These are phyloP conservation scores for Avena insularis DNA, from an alignment of 176 grass and related monocot species.

Conservation along the genomic window DNA sequence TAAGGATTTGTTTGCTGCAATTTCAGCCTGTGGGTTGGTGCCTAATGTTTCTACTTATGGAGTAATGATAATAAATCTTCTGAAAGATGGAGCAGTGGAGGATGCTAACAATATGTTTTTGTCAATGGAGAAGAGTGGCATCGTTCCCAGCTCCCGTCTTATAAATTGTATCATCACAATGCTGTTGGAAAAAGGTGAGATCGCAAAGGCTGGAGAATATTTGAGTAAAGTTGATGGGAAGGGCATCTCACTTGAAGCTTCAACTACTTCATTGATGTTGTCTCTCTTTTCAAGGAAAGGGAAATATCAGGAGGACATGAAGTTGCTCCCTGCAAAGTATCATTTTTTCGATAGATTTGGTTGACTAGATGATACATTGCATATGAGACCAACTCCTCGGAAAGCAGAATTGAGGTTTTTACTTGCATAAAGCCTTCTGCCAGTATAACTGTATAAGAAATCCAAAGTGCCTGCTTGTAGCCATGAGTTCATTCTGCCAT, in stretches of 20 bases:
- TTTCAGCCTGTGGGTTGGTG: background rate
- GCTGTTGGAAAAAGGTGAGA: too few relatives aligned
- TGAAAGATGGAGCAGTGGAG: background rate
- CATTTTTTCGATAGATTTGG: background rate
- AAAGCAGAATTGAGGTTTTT: background rate
- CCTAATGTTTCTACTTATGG: background rate
- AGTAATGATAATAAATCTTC: background rate
- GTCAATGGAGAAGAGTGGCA: background rate
- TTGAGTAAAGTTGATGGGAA: too few relatives aligned
- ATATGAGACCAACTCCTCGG: background rate
- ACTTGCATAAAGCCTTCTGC: background rate
- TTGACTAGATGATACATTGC: background rate
- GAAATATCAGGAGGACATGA: background rate
- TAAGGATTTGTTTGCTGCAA: background rate
- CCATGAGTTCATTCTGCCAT: background rate
- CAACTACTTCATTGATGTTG: too few relatives aligned
- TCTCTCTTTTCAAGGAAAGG: background rate
- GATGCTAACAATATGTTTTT: background rate
- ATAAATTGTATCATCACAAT: background rate
- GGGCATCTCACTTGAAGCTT: too few relatives aligned
- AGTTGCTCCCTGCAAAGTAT: conserved; percentile 21
- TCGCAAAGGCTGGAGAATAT: too few relatives aligned
- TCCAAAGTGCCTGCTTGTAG: background rate
- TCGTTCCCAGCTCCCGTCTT: background rate
- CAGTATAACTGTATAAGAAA: background rate